Base-by-base conservation (phyloP, 2,329 filamentous ascomycete species). In the Hymenoscyphus fraxineus region DNA sequence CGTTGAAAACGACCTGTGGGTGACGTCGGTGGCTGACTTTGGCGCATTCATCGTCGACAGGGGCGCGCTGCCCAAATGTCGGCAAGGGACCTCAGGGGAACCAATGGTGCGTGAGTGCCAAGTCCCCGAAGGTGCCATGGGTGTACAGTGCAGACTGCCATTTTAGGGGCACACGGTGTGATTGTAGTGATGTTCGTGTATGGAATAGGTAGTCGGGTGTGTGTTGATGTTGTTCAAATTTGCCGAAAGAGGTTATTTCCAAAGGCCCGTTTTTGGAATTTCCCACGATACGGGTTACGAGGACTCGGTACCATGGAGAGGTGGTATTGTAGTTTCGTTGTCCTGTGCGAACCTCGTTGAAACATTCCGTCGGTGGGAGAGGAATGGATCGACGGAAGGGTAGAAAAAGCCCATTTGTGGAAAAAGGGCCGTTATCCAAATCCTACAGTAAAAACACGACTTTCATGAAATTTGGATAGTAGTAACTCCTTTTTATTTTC, bases 301-400 rank as follows among this genome's bases (percentile, higher is more conserved):
- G 35, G 2, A 35, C 1, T 22, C 44, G 44, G 22, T 51, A 27
- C 44, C 41, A 47, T 51, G 44, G 44, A 51, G n/a, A 51, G 7
- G 44, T 19, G n/a, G 32, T 35, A 35, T 10, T 35, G 35, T 35
- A 35, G 6, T 35, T 35, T n/a, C 19, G 44, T 51, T 51, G 44
- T 22, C 44, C 44, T 22, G 44, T 51, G 44, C 44, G 44, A 51
- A 51, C 44, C 44, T 51, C 44, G 44, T 51, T 51, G 44, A 51
- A 51, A 51, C 44, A 51, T 51, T 51, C 44, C 44, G 44, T 19
- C 22, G 44, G 9, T 51, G 3, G 6, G 22, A 19, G n/a, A 51
- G 44, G 44, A 51, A 51, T 51, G 44, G 44, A 51, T 51, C 44
- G n/a, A 22, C 44, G 22, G n/a, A 10, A 51, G 44, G 44, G 44